phyloP scores from a whole-genome alignment of 345 rosid genomes.

The Euphorbia peplus region DNA sequence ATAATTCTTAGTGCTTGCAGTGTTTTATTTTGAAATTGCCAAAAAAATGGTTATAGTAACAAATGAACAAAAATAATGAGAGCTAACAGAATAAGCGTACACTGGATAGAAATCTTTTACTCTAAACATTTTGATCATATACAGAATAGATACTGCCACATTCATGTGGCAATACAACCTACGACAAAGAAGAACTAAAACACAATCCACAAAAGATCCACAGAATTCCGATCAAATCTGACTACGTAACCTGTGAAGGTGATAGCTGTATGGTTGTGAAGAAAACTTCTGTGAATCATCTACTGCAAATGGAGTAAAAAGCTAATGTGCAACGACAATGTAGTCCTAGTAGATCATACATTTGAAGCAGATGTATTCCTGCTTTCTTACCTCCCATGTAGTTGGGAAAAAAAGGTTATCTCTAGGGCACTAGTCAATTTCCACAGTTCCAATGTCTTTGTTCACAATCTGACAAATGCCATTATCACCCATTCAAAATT shows the following conservation, averaged over 20 bases:
- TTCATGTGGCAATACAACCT: too few species aligned
- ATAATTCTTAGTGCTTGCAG: too few species aligned
- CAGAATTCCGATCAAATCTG: too few species aligned
- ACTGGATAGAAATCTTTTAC: not conserved
- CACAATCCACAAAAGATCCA: conserved; percentile 4
- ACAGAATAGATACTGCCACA: too few species aligned
- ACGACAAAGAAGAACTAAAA: not conserved
- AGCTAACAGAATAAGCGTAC: not conserved
- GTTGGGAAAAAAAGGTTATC: not conserved
- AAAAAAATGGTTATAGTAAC: too few species aligned
- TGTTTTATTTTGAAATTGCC: too few species aligned
- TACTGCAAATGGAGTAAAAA: not conserved
- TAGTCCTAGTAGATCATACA: not conserved
- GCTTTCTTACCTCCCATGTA: not conserved
- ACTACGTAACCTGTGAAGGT: too few species aligned
- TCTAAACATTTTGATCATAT: not conserved
- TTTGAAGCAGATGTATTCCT: not conserved
- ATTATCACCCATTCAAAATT: conserved; percentile 4
- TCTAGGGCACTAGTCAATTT: conserved; percentile 26
- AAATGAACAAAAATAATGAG: too few species aligned
- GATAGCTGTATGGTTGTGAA: too few species aligned
- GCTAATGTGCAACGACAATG: not conserved
- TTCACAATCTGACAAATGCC: conserved; percentile 51
- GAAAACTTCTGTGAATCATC: not conserved
- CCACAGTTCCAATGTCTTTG: conserved; percentile 42